phyloP scores from a whole-genome alignment of 2,329 filamentous ascomycete genomes.

The Penicillium sp. region DNA sequence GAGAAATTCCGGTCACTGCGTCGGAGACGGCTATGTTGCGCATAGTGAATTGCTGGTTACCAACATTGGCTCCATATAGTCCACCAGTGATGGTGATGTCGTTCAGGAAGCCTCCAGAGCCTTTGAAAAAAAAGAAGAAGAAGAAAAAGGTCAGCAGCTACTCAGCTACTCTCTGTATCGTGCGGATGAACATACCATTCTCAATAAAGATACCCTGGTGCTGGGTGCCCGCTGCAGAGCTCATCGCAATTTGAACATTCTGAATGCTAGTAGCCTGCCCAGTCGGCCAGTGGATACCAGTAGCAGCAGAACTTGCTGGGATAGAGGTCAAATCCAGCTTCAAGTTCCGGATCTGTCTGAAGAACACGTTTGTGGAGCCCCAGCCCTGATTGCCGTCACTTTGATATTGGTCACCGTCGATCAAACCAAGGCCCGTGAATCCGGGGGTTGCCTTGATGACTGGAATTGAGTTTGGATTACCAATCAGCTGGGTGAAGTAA shows the following conservation, averaged over 20 bases:
- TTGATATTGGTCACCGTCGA: constrained; percentile 63
- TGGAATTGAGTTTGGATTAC: constrained; percentile 63
- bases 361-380: constrained; percentile 66
- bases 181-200: constrained; percentile 48
- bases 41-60: constrained; percentile 70
- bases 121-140: too few species aligned
- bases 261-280: constrained; percentile 65
- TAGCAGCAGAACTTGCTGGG: constrained; percentile 37
- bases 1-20: constrained; percentile 60
- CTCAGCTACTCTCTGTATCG: too few species aligned
- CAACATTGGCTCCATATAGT: constrained; percentile 63
- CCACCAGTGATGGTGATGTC: constrained; percentile 68
- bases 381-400: constrained; percentile 45
- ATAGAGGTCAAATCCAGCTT: constrained; percentile 62
- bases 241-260: constrained; percentile 67
- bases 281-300: constrained; percentile 60
- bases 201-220: constrained; percentile 68
- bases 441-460: constrained; percentile 59
- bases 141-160: too few species aligned
- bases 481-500: constrained; percentile 68
- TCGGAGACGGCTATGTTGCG: constrained; percentile 61
- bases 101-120: constrained; percentile 65
- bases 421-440: constrained; percentile 63
- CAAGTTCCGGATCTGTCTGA: constrained; percentile 69
- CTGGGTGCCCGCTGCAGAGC: constrained; percentile 50